These are phyloP conservation scores for Dacryopinax spathularia DNA, from an alignment of 768 basidiomycete species.

Conservation along the genomic window DNA sequence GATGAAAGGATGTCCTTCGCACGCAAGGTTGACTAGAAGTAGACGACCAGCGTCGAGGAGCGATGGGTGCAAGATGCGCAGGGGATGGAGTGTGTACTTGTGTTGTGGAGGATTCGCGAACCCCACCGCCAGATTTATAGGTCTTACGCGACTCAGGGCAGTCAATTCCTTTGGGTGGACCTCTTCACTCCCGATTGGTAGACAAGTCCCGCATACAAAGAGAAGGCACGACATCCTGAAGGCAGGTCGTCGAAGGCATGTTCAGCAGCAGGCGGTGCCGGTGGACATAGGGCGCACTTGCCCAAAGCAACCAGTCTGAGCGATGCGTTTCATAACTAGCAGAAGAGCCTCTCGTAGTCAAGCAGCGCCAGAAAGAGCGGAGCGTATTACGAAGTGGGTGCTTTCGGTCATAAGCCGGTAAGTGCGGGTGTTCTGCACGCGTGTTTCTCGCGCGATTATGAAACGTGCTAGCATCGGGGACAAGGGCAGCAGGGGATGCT, in stretches of 20 bases:
- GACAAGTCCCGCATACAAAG: not conserved
- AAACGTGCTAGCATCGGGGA: not conserved
- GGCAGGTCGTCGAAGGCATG: not conserved
- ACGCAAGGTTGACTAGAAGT: slow-evolving; percentile 3
- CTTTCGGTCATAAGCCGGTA: too few species aligned
- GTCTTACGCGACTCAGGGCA: too few species aligned
- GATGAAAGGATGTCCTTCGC: not conserved
- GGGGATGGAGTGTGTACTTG: not conserved
- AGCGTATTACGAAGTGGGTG: not conserved
- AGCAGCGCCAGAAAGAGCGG: not conserved
- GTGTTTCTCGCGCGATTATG: slow-evolving; percentile 2
- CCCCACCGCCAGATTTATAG: not conserved
- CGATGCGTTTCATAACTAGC: not conserved
- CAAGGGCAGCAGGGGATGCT: not conserved
- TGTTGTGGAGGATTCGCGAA: not conserved
- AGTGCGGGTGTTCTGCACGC: not conserved
- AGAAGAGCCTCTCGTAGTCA: not conserved
- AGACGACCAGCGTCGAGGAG: slow-evolving; percentile 1
- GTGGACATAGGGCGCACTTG: not conserved
- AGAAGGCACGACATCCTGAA: not conserved
- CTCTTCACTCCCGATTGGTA: not conserved
- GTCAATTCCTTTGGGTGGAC: not conserved
- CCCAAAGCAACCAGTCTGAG: not conserved
- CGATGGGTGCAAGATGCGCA: not conserved
- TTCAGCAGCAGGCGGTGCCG: not conserved